These are phyloP conservation scores for Exophiala dermatitidis DNA, from an alignment of 2,329 filamentous ascomycete species.

Conservation along the genomic window DNA sequence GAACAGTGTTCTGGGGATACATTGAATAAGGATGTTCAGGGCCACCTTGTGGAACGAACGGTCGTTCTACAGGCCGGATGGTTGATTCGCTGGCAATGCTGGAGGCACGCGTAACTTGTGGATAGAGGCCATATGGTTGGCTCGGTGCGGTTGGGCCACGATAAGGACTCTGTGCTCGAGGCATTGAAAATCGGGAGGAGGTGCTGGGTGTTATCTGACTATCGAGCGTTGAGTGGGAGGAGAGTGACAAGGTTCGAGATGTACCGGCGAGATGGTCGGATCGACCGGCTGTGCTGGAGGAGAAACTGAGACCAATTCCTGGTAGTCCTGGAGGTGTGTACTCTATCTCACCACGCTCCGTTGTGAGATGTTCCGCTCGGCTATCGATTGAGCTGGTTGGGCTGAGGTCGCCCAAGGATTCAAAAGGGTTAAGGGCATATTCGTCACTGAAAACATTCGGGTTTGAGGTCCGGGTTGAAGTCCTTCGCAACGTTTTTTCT, in stretches of 20 bases:
- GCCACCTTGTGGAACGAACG: constrained; percentile 52
- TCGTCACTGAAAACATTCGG: constrained; percentile 45
- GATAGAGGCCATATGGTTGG: constrained; percentile 78
- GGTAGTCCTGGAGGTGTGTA: constrained; percentile 19
- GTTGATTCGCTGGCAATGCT: constrained; percentile 70
- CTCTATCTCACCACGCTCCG: constrained; percentile 27
- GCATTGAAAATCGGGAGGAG: constrained; percentile 41
- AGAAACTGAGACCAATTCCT: constrained; percentile 10
- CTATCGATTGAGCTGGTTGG: constrained; percentile 15
- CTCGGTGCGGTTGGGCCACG: constrained; percentile 66
- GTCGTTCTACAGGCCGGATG: constrained; percentile 50
- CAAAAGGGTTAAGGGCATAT: constrained; percentile 36
- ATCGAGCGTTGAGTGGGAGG: constrained; percentile 29
- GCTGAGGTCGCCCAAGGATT: constrained; percentile 9
- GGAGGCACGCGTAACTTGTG: constrained; percentile 55
- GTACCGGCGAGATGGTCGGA: constrained; percentile 10
- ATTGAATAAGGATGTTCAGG: constrained; percentile 80
- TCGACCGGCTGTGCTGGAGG: constrained; percentile 6
- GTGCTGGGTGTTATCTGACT: constrained; percentile 38
- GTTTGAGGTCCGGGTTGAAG: constrained; percentile 28
- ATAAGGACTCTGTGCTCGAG: constrained; percentile 56
- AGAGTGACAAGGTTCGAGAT: constrained; percentile 22
- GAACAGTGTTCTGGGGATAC: constrained; percentile 71
- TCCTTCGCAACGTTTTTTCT: constrained; percentile 11
- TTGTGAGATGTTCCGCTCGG: constrained; percentile 13